phyloP scores from a whole-genome alignment of 2,329 filamentous ascomycete genomes.

The Gnomoniopsis sp. region DNA sequence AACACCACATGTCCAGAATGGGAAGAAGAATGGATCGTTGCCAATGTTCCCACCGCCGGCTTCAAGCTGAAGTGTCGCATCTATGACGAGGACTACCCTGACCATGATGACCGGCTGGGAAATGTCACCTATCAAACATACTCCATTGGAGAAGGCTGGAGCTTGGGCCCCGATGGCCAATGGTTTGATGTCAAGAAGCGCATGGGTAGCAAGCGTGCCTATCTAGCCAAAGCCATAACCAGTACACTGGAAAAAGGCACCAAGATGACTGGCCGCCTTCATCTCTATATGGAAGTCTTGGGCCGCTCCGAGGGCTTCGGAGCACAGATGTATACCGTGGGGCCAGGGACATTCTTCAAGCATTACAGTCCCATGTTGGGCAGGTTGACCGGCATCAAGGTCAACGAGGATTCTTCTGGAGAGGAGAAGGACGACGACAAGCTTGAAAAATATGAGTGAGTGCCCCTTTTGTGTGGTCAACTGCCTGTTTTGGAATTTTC shows the following conservation, averaged over 20 bases:
- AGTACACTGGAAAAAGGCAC: conserved; percentile 58
- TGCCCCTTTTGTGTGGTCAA: conserved; percentile 16
- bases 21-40: conserved; percentile 84
- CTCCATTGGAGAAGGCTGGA: conserved; percentile 64
- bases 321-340: conserved; percentile 74
- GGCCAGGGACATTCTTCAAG: conserved; percentile 71
- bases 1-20: conserved; percentile 72
- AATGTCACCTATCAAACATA: conserved; percentile 72
- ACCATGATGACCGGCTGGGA: conserved; percentile 83
- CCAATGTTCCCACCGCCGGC: conserved; percentile 76
- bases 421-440: conserved; percentile 37
- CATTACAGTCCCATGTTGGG: conserved; percentile 91
- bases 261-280: conserved; percentile 67
- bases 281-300: conserved; percentile 73
- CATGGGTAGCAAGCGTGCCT: conserved; percentile 82
- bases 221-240: conserved; percentile 67
- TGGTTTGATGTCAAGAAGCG: conserved; percentile 76
- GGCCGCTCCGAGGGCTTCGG: conserved; percentile 68
- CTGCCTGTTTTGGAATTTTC: background rate
- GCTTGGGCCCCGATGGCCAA: conserved; percentile 56
- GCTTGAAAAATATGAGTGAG: conserved; percentile 73
- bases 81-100: conserved; percentile 85
- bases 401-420: conserved; percentile 51
- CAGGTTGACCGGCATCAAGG: conserved; percentile 69
- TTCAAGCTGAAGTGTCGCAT: conserved; percentile 82